Base-by-base conservation (phyloP, 495 filamentous ascomycete genomes). In the Aspergillus nanangensis region DNA sequence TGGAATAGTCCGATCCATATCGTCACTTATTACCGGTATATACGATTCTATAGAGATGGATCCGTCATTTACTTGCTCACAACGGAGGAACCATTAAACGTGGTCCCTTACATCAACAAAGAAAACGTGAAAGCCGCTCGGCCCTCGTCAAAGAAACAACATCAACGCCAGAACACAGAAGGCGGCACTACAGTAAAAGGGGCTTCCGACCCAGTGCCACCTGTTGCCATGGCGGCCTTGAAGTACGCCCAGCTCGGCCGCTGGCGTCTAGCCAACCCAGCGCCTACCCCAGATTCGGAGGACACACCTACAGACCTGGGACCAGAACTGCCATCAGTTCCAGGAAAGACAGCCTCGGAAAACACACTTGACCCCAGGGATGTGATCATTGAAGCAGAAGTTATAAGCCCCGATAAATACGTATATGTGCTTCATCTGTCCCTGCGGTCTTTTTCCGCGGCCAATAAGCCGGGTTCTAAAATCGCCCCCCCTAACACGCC, bases 1-100 rank as follows among this genome's bases (percentile, higher is more conserved):
- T 94, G 88, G 88, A 82, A 82, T 59, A 83, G 79, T 17, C 93
- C 94, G 10, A 86, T 97, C 15, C 90, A 92, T 57, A 95, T 96
- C 41, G 90, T 98, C 27, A 98, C 93, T 0, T 98, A 97, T 67
- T 97, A 93, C 70, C 87, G 93, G 29, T 98, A 97, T 61, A 74
- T 98, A 0, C 86, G 93, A 10, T 93, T 97, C 67, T 95, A 94
- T 70, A 86, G 89, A 17, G 86, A 96, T 65, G 93, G 93, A 19
- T 83, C 85, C 1, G 81, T 77, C 39, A 79, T 96, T 22, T 86
- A 79, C 33, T 70, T 98, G 8, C 72, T 90, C 5, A 86, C 84
- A 1, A 93, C 88, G 1, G 69, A 78, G 21, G 87, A 95, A 64
- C 93, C 93, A 0, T 67, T 78, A 20, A 89, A 95, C 21, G 86